Evolutionary conservation across 257 asterid genomes (phyloP).

Genomic region (Paulownia fortunei): DNA sequence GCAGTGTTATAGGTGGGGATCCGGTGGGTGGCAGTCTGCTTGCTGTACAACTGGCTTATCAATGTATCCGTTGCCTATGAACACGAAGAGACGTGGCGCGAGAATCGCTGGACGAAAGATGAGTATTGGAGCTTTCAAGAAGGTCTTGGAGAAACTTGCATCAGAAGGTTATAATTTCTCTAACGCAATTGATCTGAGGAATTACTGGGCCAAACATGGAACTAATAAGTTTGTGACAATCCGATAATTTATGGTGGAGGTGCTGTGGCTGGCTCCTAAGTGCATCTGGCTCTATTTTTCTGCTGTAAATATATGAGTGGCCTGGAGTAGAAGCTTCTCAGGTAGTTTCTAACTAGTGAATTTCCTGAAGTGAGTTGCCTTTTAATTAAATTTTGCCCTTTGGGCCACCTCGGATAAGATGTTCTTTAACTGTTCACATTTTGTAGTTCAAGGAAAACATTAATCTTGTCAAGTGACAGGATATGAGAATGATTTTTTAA

Average conservation of each 20-base stretch:
- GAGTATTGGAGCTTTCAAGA: conserved; percentile 77
- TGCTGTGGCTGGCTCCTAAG: conserved; percentile 31
- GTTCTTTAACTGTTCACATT: conserved; percentile 28
- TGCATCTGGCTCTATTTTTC: conserved; percentile 38
- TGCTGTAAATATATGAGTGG: conserved; percentile 52
- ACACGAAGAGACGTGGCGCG: conserved; percentile 66
- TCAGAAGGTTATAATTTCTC: conserved; percentile 64
- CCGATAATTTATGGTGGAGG: conserved; percentile 43
- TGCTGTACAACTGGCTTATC: conserved; percentile 69
- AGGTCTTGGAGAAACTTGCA: conserved; percentile 70
- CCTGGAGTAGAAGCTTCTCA: conserved; percentile 46
- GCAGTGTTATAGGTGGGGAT: conserved; percentile 77
- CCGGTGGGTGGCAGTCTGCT: conserved; percentile 84
- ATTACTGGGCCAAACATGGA: conserved; percentile 79
- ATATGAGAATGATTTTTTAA: conserved; percentile 30
- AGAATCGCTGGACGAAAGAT: conserved; percentile 77
- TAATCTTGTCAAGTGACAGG: conserved; percentile 29
- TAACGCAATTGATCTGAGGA: conserved; percentile 62
- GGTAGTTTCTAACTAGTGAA: conserved; percentile 49
- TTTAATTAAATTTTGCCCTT: conserved; percentile 27
- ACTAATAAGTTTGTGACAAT: conserved; percentile 77
- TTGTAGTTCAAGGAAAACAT: conserved; percentile 39
- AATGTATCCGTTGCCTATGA: conserved; percentile 67
- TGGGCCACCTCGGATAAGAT: conserved; percentile 34
- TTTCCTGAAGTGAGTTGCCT: conserved; percentile 35